Evolutionary conservation across 1,284 basidiomycete genomes (phyloP), one percentile per base, ranked within the genome.

Genomic region (Cutaneotrichosporon dermatis): DNA sequence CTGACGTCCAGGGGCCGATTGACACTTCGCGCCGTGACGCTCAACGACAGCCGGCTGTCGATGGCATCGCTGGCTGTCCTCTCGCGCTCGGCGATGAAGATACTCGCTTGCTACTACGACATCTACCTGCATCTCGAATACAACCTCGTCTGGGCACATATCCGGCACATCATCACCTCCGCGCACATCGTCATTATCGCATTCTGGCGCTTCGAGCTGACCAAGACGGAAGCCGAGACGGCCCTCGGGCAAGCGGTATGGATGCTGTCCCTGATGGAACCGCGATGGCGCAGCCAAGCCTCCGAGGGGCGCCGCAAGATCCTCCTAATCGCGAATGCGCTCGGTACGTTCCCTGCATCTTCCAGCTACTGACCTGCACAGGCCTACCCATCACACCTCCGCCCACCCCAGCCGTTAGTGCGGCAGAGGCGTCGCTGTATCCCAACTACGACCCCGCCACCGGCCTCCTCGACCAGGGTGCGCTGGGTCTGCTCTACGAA

Each of bases 111-210:
- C 44, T 52, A 58, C 56, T 37, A 46, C 36, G 15, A 34, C 2
- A 42, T 58, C 39, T 58, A 54, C 53, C 9, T 15, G 1, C 16
- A n/a, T 9, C 37, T 49, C 25, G 41, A 36, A 5, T 64, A 64
- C 61, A 62, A 63, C 53, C 59, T 58, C 42, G 49, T 60, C 35
- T 64, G 60, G 58, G 59, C 54, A 40, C 62, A 68, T 49, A 49
- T 66, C 9, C 56, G 58, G 4, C 64, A 66, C 15, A 40, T 68
- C 15, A 43, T 57, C 11, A 66, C 61, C 5, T 66, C 58, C 13
- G 60, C 64, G 4, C 61, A 68, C 45, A 41, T 68, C n/a, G 40
- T 66, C n/a, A 39, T 68, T 7, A 56, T 63, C 34, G 62, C 61
- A 35, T 60, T 52, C 58, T 61, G 60, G 55, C 51, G 58, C 8